These are phyloP conservation scores for Suillus cothurnatus DNA, from an alignment of 768 basidiomycete species.

Conservation along the genomic window DNA sequence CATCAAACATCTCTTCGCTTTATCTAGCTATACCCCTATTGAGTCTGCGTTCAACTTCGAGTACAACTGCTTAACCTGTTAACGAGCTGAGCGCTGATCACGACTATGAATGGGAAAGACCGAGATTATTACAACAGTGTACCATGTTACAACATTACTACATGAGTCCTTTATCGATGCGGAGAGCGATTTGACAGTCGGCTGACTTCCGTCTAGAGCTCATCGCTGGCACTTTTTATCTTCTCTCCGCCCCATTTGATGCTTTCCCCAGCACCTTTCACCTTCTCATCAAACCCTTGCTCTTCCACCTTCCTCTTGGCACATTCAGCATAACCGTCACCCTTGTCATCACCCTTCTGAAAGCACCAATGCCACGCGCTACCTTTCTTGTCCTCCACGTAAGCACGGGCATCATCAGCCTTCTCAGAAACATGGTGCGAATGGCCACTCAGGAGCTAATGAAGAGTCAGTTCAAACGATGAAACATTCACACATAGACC, in stretches of 20 bases:
- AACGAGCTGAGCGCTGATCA: too few species aligned
- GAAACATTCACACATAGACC: not conserved
- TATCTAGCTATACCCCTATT: not conserved
- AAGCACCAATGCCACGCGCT: slow-evolving; percentile 18
- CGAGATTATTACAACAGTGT: not conserved
- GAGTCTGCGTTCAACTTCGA: not conserved
- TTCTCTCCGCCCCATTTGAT: slow-evolving; percentile 27
- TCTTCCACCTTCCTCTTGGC: slow-evolving; percentile 28
- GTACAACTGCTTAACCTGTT: too few species aligned
- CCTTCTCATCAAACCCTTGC: slow-evolving; percentile 22
- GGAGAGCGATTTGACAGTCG: not conserved
- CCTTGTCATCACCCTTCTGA: slow-evolving; percentile 32
- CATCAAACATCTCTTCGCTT: not conserved
- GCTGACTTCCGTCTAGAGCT: slow-evolving; percentile 34
- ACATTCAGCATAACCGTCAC: slow-evolving; percentile 25
- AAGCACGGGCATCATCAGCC: slow-evolving; percentile 15
- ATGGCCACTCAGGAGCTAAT: slow-evolving; percentile 43
- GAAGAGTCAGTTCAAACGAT: not conserved
- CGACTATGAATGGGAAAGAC: too few species aligned
- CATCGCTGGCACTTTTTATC: slow-evolving; percentile 31
- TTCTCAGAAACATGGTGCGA: slow-evolving; percentile 30
- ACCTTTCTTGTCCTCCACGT: slow-evolving; percentile 7
- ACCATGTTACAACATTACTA: not conserved
- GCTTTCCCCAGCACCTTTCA: slow-evolving; percentile 23
- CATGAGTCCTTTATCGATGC: not conserved